Evolutionary conservation across 2,329 filamentous ascomycete genomes (phyloP), one percentile per base, ranked within the genome.

Genomic region (Paraphaeosphaeria sporulosa): DNA sequence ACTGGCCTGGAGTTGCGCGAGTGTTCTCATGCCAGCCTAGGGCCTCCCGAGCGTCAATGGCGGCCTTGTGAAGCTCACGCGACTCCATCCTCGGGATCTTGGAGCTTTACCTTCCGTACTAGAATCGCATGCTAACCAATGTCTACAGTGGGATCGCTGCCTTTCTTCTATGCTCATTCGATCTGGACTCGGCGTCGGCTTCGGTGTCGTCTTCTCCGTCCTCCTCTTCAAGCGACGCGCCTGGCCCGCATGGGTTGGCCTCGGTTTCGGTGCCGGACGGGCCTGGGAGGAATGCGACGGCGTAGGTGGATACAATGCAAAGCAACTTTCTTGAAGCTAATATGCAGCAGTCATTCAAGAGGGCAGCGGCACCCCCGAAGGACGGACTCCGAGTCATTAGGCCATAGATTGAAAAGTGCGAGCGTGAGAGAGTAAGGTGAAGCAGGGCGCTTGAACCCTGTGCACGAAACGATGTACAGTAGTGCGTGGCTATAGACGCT

Each of bases 251-350:
- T 95, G 93, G 78, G 87, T 97, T 68, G 95, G 95, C 67, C 86
- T 94, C 57, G 95, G 95, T 59, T 98, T 99, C 79, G 95, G 96
- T 78, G 94, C 94, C 66, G 95, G 95, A 73, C 89, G 96, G 75
- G 95, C 95, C 60, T 99, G 96, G 85, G 95, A 99, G 82, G 95
- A 99, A 85, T 97, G 95, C 82, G 97, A 99, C 84, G 91, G 86
- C 72, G 82, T 84, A 69, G 71, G 80, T 79, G 50, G 5, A 25
- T 15, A n/a, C 36, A 30, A 19, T 10, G 6, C 40, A 12, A 7
- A 42, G 38, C 36, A 32, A 21, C 15, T 23, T 40, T 15, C 1
- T 6, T 8, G 3, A 13, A 40, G 42, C 36, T 66, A 60, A 67
- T 43, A 63, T n/a, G 27, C 0, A 1, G 58, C 59, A 84, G 82